These are phyloP conservation scores for Boletus coccyginus DNA, from an alignment of 768 basidiomycete genomes.

Conservation along the genomic window DNA sequence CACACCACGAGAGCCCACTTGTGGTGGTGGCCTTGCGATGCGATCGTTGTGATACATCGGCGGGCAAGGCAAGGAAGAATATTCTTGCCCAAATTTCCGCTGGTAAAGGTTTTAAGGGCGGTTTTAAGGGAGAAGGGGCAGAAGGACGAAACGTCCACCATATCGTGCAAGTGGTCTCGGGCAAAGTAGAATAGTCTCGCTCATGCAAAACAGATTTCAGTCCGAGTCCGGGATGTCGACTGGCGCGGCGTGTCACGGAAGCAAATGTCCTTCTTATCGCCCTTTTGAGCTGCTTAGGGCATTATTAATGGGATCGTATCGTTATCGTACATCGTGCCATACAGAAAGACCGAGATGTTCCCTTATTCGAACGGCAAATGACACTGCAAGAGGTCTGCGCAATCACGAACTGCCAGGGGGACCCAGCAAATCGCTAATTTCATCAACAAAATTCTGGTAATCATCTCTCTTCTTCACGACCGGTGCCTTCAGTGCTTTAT, in stretches of 20 bases:
- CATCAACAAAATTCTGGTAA: conserved; percentile 74
- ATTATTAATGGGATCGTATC: background rate
- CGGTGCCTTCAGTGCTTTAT: conserved; percentile 21
- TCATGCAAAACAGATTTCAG: conserved; percentile 24
- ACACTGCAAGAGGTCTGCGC: background rate
- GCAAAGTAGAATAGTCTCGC: conserved; percentile 49
- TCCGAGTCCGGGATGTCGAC: background rate
- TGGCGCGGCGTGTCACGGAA: conserved; percentile 3
- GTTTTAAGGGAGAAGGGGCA: conserved; percentile 61
- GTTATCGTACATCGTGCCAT: background rate
- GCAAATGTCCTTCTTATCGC: background rate
- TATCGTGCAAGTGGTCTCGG: conserved; percentile 64
- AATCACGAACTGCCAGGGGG: conserved; percentile 16
- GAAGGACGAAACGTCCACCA: conserved; percentile 59
- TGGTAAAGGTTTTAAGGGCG: conserved; percentile 55
- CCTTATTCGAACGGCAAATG: background rate
- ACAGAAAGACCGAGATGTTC: background rate
- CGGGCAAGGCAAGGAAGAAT: conserved; percentile 37
- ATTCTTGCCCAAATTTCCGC: conserved; percentile 70
- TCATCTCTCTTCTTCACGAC: conserved; percentile 54
- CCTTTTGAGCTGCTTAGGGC: background rate
- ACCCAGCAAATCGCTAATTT: conserved; percentile 66
- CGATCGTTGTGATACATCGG: conserved; percentile 6
- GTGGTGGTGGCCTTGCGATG: conserved; percentile 4
- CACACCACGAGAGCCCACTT: conserved; percentile 12